Base-by-base conservation (phyloP, 2,329 filamentous ascomycete species). In the Cladosporium sp. region DNA sequence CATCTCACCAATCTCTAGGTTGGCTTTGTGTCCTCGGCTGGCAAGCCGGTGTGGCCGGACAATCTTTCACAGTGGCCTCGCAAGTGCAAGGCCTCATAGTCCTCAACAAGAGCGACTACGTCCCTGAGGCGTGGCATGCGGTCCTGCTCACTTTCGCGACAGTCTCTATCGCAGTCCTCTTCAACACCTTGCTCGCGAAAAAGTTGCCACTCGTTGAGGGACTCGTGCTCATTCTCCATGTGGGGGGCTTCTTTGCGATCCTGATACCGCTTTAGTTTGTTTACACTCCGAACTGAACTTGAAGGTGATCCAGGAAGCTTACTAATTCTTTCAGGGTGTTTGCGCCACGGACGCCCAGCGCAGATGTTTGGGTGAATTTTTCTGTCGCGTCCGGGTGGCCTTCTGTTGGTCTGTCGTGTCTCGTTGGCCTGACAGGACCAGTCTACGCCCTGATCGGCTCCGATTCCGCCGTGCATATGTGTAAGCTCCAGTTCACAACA, bases 161-260 rank as follows among this genome's bases (percentile, higher is more conserved):
- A 16, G 74, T 78, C 16, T 32, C 71, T 34, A 57, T 79, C 57
- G 70, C 71, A 6, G 73, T 76, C 51, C 60, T 75, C 26, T 77
- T 84, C 70, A 85, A 85, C 68, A 78, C 78, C 1, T 72, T 79
- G 11, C 75, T 78, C 6, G 79, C 78, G 2, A 76, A 76, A 36
- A 67, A 79, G 1, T 72, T 85, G 4, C 82, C 83, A 1, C 74
- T 78, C 13, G 74, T 84, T 26, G 83, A 85, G 70, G 79, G 79
- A 0, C 67, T 82, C 11, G 76, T 84, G 25, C 73, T 85, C 10
- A 77, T 83, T 28, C 69, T 85, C 5, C 84, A 86, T 65, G 74
- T 85, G n/a, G 70, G 81, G 16, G 84, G 83, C 3, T 83, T 85
- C 71, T 82, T 85, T 64, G 83, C 79, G 0, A 81, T 85, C 64